These are phyloP conservation scores for Cunninghamia lanceolata DNA, from an alignment of 75 land plant species.

Conservation along the genomic window DNA sequence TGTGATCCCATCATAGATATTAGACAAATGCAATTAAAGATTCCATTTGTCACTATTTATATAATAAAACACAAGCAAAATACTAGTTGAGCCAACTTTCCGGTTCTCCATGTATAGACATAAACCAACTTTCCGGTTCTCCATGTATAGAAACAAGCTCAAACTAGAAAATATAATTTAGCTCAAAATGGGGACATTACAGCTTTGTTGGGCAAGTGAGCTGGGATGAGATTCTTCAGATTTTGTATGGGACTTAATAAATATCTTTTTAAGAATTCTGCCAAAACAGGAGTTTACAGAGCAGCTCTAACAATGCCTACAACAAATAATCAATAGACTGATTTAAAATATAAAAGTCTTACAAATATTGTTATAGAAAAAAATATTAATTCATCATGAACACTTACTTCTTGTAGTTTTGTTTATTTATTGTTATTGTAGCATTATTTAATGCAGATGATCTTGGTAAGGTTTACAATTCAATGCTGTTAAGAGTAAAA, in stretches of 20 bases:
- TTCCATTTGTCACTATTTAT: no score
- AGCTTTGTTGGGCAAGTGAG: background rate
- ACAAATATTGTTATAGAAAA: no score
- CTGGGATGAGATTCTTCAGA: background rate
- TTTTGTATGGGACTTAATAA: background rate
- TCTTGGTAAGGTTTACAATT: background rate
- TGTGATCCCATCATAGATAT: no score
- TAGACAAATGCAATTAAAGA: no score
- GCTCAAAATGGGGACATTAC: no score
- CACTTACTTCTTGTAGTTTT: background rate
- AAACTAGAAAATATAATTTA: no score
- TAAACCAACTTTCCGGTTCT: no score
- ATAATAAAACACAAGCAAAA: no score
- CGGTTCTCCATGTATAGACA: no score
- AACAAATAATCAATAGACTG: background rate
- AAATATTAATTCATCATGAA: background rate
- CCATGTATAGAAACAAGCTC: no score
- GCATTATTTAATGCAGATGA: background rate
- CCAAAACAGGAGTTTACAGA: background rate
- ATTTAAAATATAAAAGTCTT: background rate
- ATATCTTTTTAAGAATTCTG: background rate
- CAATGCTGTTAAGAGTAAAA: background rate
- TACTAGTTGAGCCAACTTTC: no score
- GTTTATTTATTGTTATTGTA: background rate
- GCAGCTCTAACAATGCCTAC: background rate